Base-by-base conservation (phyloP, 2,329 filamentous ascomycete species). In the Daldinia eschscholtzii region DNA sequence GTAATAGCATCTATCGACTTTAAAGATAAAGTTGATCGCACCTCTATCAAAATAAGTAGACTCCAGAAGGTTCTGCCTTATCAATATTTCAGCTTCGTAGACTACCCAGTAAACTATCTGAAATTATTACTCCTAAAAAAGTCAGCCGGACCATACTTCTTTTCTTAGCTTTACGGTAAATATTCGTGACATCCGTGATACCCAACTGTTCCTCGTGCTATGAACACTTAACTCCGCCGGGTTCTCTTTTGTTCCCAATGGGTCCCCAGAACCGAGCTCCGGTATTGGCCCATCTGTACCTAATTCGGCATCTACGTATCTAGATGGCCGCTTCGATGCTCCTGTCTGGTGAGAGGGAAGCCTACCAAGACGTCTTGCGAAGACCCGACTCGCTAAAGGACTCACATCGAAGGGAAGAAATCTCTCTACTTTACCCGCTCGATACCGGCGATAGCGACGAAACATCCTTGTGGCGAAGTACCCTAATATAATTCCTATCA, bases 281-380 rank as follows among this genome's bases (percentile, higher is more conserved):
- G 74, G 65, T 44, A 72, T 53, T 9, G 75, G 74, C 1, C 75
- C 73, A 18, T 74, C 73, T 3, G 71, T 72, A 3, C 72, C 75
- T 13, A 77, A 67, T 42, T 77, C 75, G 2, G 75, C 74, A 35
- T 73, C 74, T 5, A 64, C 23, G 15, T 61, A 48, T 56, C 63
- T 65, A 7, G 37, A 9, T 2, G 41, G 39, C 13, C 20, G 7
- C 9, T 26, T n/a, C 7, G 13, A 20, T 9, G 13, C 4, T 6
- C 20, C 20, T 23, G 5, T 18, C 35, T 28, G 48, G 18, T 58
- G 41, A 10, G 55, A 52, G 41, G 30, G 13, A 12, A 33, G 28
- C 4, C 6, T 9, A 7, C 1, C 44, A 13, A 41, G 26, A 39
- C 28, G 6, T 6, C 13, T 56, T 20, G 61, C n/a, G 0, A 69